Evolutionary conservation across 495 filamentous ascomycete genomes (phyloP).

Genomic region (Letharia columbiana): DNA sequence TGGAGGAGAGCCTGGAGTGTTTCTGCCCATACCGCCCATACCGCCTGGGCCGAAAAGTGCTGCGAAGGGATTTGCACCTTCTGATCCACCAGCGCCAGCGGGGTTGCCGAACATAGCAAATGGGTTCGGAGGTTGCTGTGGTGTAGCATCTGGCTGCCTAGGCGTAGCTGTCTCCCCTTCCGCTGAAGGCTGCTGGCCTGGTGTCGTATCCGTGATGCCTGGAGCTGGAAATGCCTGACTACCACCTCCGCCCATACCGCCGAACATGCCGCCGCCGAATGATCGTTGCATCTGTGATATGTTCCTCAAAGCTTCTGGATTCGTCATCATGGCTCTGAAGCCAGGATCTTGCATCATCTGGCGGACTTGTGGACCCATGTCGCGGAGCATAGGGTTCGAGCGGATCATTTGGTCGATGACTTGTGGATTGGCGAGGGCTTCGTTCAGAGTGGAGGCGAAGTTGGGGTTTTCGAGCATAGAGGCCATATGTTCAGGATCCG

Average conservation of each 20-base stretch:
- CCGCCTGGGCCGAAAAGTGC: slow-evolving; percentile 50
- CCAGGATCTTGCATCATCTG: slow-evolving; percentile 77
- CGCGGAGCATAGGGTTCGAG: slow-evolving; percentile 77
- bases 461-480: slow-evolving; percentile 80
- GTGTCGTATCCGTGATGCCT: slow-evolving; percentile 69
- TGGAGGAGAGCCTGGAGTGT: slow-evolving; percentile 26
- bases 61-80: slow-evolving; percentile 61
- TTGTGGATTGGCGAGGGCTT: slow-evolving; percentile 85
- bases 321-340: slow-evolving; percentile 92
- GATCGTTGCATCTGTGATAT: slow-evolving; percentile 70
- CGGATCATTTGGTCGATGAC: slow-evolving; percentile 90
- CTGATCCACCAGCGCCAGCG: slow-evolving; percentile 24
- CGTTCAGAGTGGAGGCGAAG: slow-evolving; percentile 76
- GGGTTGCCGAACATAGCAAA: slow-evolving; percentile 30
- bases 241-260: slow-evolving; percentile 35
- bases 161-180: slow-evolving; percentile 30
- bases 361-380: slow-evolving; percentile 70
- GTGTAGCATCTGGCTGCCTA: slow-evolving; percentile 33
- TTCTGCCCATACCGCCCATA: slow-evolving; percentile 28
- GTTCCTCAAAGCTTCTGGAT: slow-evolving; percentile 71
- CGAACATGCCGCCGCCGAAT: slow-evolving; percentile 50
- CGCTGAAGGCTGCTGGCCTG: slow-evolving; percentile 28
- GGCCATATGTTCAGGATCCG: slow-evolving; percentile 68
- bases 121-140: slow-evolving; percentile 27
- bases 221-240: slow-evolving; percentile 69